These are phyloP conservation scores for Ogataea neopini DNA, from an alignment of 805 yeast species.

Conservation along the genomic window DNA sequence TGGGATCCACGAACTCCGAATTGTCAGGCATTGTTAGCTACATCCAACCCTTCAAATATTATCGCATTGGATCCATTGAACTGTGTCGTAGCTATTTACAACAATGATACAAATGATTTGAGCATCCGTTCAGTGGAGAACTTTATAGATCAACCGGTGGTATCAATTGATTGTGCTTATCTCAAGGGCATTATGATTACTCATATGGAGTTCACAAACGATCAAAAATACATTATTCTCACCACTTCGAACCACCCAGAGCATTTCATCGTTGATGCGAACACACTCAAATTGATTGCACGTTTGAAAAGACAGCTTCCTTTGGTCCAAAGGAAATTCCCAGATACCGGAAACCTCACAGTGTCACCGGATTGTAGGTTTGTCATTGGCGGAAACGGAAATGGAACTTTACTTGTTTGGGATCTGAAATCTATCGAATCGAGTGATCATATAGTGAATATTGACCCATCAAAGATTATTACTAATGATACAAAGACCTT, in stretches of 20 bases:
- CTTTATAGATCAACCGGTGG: slow-evolving; percentile 59
- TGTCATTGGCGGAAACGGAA: slow-evolving; percentile 60
- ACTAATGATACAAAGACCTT: slow-evolving; percentile 27
- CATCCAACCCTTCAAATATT: slow-evolving; percentile 37
- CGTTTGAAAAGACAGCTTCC: slow-evolving; percentile 49
- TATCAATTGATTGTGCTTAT: slow-evolving; percentile 38
- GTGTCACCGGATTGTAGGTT: slow-evolving; percentile 69
- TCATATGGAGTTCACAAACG: slow-evolving; percentile 45
- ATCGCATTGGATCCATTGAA: slow-evolving; percentile 86
- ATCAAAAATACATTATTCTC: slow-evolving; percentile 42
- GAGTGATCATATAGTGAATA: not conserved
- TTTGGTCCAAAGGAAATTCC: slow-evolving; percentile 34
- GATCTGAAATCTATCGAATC: slow-evolving; percentile 33
- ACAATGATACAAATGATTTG: slow-evolving; percentile 44
- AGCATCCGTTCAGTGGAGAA: slow-evolving; percentile 63
- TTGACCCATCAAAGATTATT: slow-evolving; percentile 24
- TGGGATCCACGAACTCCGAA: slow-evolving; percentile 83
- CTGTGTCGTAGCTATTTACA: slow-evolving; percentile 68
- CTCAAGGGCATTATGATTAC: slow-evolving; percentile 11
- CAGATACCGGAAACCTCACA: slow-evolving; percentile 57
- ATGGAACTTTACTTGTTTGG: slow-evolving; percentile 55
- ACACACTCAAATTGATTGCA: slow-evolving; percentile 23
- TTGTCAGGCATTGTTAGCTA: slow-evolving; percentile 61
- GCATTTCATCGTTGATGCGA: slow-evolving; percentile 25
- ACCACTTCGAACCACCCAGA: slow-evolving; percentile 20